Evolutionary conservation across 768 basidiomycete genomes (phyloP), one percentile per base, ranked within the genome.

Genomic region (Tricholoma furcatifolium): DNA sequence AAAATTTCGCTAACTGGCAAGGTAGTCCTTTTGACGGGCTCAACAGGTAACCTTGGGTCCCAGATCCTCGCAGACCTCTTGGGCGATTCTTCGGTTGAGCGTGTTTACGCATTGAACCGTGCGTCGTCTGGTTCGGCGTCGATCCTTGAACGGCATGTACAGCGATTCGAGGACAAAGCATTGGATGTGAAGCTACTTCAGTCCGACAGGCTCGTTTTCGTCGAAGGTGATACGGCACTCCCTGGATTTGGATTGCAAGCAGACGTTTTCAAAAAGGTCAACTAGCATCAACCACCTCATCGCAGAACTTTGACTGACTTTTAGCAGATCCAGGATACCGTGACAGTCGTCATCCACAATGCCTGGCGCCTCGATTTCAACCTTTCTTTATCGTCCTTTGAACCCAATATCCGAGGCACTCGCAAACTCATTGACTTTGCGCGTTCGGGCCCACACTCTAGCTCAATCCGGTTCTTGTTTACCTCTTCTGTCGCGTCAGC

Each of bases 331-430:
- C 61, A 59, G 1, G 51, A 54, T 2, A 67, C 70, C 0, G 61
- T 75, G 24, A 70, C 69, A 2, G 31, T 70, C 21, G 63, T 77
- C 43, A 70, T 77, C 18, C 75, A 77, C 48, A 73, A 66, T 3
- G 75, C 76, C 3, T 78, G 77, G 77, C 66, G 63, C n/a, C 63
- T 73, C 20, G 65, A 71, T 51, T 73, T 83, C 64, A 79, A 79
- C 51, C 69, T 81, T 2, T 69, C 72, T 10, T 62, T 82, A 27
- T 64, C 70, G 0, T 80, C 79, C 3, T 83, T 82, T 48, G 80
- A 82, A 53, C 56, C 72, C 4, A 75, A 80, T 56, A 65, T 84
- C 31, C 65, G 62, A 17, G 76, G 77, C 21, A 77, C 74, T 3
- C 68, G 77, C 24, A 75, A 75, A 56, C 67, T 83, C 17, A 63